Evolutionary conservation across 352 stramenopile species (phyloP), one percentile per base, ranked within the genome.

Genomic region (Globisporangium emineosum): DNA sequence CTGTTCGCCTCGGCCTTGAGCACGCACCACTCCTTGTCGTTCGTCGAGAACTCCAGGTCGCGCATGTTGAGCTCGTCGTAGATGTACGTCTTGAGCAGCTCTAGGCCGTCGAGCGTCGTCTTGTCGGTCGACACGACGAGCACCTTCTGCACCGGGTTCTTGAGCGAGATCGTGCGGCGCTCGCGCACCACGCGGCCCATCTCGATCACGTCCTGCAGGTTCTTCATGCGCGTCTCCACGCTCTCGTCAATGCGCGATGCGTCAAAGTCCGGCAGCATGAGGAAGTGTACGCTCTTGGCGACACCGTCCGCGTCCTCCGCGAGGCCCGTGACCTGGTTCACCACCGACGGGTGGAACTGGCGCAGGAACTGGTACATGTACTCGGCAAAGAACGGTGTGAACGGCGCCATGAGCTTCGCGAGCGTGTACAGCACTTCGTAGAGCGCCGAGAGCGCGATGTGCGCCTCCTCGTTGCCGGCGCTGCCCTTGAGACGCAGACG

Each of bases 351-450:
- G 83, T 99, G 94, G 68, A 98, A 93, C 66, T 98, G 96, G 63
- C 97, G 87, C 35, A 99, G 81, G 67, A 99, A 97, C 76, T 99
- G 97, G 81, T 99, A 99, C 73, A 99, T 98, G 81, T 98, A 99
- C 79, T 99, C 98, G 7, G 97, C 93, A 66, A 99, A 99, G 82
- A 99, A 99, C 25, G 98, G 98, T 56, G 97, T 99, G 83, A 99
- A 99, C 2, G 98, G 98, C 15, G 94, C 93, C 98, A 99, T 99
- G 37, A 99, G 76, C 73, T 92, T 93, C 65, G 66, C 98, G 19
- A 93, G 86, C 70, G 92, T 94, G 72, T 98, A 91, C 52, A 99
- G 84, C 21, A 99, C 96, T 75, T 99, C 96, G 78, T 99, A 99
- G n/a, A 99, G 81, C 17, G 97, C 88, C 65, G 96, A 98, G 29